These are phyloP conservation scores for Calendula officinalis DNA, from an alignment of 129 eudicot species.

Conservation along the genomic window DNA sequence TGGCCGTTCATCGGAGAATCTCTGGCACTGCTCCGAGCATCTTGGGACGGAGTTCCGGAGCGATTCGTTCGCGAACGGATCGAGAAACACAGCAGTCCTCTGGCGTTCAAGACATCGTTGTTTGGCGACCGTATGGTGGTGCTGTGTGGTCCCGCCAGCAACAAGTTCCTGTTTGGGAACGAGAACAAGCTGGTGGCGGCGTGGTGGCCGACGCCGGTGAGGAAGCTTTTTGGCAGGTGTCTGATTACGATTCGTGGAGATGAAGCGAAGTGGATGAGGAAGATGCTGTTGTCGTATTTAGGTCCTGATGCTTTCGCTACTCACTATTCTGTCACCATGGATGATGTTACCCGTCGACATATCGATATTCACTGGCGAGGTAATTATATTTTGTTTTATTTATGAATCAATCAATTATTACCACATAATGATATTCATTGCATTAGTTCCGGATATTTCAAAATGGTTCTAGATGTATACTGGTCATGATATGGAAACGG, in stretches of 20 bases:
- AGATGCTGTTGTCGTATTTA: conserved; percentile 41
- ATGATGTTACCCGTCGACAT: conserved; percentile 46
- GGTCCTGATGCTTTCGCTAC: conserved; percentile 47
- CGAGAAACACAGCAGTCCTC: conserved; percentile 26
- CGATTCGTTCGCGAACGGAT: conserved; percentile 25
- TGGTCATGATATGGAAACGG: too few species aligned
- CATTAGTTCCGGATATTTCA: too few species aligned
- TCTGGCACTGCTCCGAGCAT: conserved; percentile 13
- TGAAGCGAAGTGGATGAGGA: conserved; percentile 53
- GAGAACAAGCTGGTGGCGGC: conserved; percentile 51
- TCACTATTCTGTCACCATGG: conserved; percentile 46
- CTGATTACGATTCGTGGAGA: conserved; percentile 34
- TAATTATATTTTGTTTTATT: neutral
- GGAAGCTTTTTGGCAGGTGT: conserved; percentile 45
- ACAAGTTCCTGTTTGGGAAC: conserved; percentile 56
- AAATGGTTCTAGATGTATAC: too few species aligned
- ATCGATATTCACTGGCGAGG: conserved; percentile 52
- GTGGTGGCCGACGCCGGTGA: conserved; percentile 60
- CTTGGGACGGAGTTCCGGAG: conserved; percentile 34
- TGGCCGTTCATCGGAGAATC: conserved; percentile 52
- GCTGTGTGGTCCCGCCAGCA: conserved; percentile 47
- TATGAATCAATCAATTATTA: too few species aligned
- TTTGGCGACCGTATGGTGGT: conserved; percentile 47
- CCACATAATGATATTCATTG: too few species aligned
- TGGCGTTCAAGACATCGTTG: conserved; percentile 46